A percentile compares a stretch with the other conserved stretches of the same genome.
Conservation (phyloP, 148 eudicot genomes). For the Bassia scoparia region DNA sequence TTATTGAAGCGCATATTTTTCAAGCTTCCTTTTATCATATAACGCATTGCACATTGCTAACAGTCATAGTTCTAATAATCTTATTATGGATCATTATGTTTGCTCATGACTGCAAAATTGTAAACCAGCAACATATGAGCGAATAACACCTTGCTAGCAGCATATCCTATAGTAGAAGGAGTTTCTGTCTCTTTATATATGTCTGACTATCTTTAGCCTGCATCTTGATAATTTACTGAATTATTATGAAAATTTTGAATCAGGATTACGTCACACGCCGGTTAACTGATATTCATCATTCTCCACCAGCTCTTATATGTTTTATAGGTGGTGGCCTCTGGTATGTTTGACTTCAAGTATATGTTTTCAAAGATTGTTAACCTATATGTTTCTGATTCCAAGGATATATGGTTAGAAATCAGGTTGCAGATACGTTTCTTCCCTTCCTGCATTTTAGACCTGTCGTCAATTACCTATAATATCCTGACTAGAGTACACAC, state of each 20-base stretch:
- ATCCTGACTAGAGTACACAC: not conserved
- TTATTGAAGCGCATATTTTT: not conserved
- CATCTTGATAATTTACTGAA: too few relatives aligned
- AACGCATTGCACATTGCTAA: slow-evolving; percentile 1
- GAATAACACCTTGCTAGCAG: slow-evolving; percentile 83
- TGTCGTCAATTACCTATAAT: not conserved
- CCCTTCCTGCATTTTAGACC: not conserved
- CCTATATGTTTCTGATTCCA: not conserved
- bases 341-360: not conserved
- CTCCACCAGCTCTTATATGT: too few relatives aligned
- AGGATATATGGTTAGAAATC: not conserved
- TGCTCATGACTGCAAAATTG: slow-evolving; percentile 99
- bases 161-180: slow-evolving; percentile 78
- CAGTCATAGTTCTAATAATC: slow-evolving; percentile 81
- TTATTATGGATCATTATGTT: slow-evolving; percentile 90
- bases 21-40: not conserved
- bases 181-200: too few relatives aligned
- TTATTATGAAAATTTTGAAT: too few relatives aligned
- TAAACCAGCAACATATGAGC: slow-evolving; percentile 77
- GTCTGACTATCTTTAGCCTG: too few relatives aligned
- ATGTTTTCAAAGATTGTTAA: not conserved
- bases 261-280: too few relatives aligned
- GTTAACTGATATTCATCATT: too few relatives aligned
- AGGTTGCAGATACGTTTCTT: slow-evolving; percentile 3
- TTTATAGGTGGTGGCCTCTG: too few relatives aligned